Percentiles rank a stretch among this genome's conserved stretches.
phyloP scores from a whole-genome alignment of 306 rosid species.

The Argentina anserina region DNA sequence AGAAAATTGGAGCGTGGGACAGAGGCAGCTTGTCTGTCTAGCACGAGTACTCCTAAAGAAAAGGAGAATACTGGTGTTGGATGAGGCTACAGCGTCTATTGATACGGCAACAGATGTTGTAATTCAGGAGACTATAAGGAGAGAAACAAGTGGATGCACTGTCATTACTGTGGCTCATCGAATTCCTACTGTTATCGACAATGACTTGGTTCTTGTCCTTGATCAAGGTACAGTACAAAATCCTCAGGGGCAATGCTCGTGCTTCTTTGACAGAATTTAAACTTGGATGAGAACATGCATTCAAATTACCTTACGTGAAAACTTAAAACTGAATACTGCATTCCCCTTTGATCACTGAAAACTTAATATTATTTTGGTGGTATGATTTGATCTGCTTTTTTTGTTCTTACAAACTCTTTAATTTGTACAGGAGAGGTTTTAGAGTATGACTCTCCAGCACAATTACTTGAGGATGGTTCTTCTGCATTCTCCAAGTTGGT shows the following conservation, averaged over 20 bases:
- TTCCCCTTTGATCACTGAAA: not conserved
- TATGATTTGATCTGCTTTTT: not conserved
- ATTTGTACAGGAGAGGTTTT: conserved; percentile 52
- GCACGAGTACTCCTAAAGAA: conserved; percentile 76
- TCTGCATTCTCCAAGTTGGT: conserved; percentile 84
- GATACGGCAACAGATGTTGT: conserved; percentile 73
- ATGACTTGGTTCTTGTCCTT: conserved; percentile 78
- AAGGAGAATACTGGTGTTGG: conserved; percentile 69
- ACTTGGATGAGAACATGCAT: not conserved
- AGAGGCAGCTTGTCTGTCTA: conserved; percentile 91
- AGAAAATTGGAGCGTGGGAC: conserved; percentile 97
- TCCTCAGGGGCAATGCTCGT: not conserved
- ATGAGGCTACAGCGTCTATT: conserved; percentile 94
- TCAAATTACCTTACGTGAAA: not conserved
- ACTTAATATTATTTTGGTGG: not conserved
- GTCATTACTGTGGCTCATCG: conserved; percentile 88
- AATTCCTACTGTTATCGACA: conserved; percentile 79
- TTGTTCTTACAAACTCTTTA: conserved; percentile 4
- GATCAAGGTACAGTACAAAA: conserved; percentile 66
- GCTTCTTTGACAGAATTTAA: not conserved
- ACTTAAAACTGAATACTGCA: not conserved
- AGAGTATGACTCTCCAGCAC: conserved; percentile 65
- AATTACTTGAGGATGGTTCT: conserved; percentile 52
- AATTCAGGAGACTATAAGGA: conserved; percentile 72
- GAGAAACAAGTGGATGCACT: conserved; percentile 73